Base-by-base conservation (phyloP, 208 protist genomes). In the Strigomonas oncopelti region DNA sequence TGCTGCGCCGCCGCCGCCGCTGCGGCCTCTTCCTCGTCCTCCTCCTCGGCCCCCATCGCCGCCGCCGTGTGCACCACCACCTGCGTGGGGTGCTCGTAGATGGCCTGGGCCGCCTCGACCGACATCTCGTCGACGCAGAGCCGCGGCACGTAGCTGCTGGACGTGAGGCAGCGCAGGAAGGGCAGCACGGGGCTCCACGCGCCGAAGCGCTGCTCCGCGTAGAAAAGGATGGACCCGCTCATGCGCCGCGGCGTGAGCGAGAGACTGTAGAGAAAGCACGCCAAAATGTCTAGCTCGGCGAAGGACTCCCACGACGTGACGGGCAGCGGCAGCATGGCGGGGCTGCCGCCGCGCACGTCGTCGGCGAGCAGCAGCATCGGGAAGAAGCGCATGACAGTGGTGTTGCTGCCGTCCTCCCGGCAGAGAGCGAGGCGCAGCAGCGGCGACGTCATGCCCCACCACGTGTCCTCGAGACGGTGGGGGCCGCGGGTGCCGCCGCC, bases 201-300 rank as follows among this genome's bases (percentile, higher is more conserved):
- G 5, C 86, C 83, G 67, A 94, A 94, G 20, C 89, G 85, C 32
- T 82, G 64, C 13, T 73, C 29, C 62, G 88, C 48, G 73, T 87
- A 94, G 27, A 75, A 1, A 80, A 65, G 20, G 75, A 68, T 0
- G 59, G 29, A 0, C 20, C 53, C 27, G 66, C 67, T 67, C 74
- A 11, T 62, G 45, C 5, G 71, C 60, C 52, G 58, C 67, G 56
- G 75, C 74, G 60, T 84, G 75, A 28, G 81, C 78, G 28, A 75
- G 71, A 9, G 42, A 14, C 79, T 72, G 29, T 87, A 69, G 8
- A 94, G 72, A n/a, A 94, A 48, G 56, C 85, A 94, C 14, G 74
- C 85, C n/a, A 94, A 72, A 9, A 94, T 67, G 24, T 94, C 84
- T 77, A 91, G 78, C 76, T 94, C 89, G 0, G 85, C 67, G 42